Base-by-base conservation (phyloP, 352 stramenopile genomes). In the Phytophthora quininea region DNA sequence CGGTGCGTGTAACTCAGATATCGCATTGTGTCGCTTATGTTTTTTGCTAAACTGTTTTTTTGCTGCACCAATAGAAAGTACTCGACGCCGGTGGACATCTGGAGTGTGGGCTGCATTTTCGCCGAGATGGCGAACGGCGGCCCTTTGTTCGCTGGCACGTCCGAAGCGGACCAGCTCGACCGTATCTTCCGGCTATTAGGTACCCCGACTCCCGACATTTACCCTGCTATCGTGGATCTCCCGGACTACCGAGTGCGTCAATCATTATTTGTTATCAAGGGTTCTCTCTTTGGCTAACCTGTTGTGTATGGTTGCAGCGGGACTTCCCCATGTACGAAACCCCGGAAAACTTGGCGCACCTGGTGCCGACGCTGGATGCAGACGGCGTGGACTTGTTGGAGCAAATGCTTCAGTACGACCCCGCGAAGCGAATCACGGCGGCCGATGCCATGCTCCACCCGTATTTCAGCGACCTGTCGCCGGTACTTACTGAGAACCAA, bases 61-160 rank as follows among this genome's bases (percentile, higher is more conserved):
- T 47, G 40, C 12, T 43, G 8, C 37, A 47, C 19, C 15, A 14
- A 35, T 55, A 95, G 88, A 55, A 98, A 98, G 75, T 99, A 99
- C 77, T 98, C 95, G 43, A 99, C 97, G 11, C 97, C 97, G 2
- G 97, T 99, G 35, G 98, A 99, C 78, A 99, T 99, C 63, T 99
- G 98, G 98, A 98, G 88, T 71, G 97, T 99, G 37, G 98, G 98
- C 53, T 98, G 86, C 90, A 99, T 99, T 67, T 99, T 99, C 78
- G 97, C 97, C 29, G 98, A 98, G 62, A 98, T 98, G 94, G 88
- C 91, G 31, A 96, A 96, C 64, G 84, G 86, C 30, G 82, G 85
- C 42, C 97, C 98, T 33, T 83, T 99, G 15, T 98, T 99, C 52
- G 95, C 97, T 1, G 98, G 97, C 43, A 99, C 96, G 15, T 99